Evolutionary conservation across 2,329 filamentous ascomycete species (phyloP).

Genomic region (Trichophaea hybrida): DNA sequence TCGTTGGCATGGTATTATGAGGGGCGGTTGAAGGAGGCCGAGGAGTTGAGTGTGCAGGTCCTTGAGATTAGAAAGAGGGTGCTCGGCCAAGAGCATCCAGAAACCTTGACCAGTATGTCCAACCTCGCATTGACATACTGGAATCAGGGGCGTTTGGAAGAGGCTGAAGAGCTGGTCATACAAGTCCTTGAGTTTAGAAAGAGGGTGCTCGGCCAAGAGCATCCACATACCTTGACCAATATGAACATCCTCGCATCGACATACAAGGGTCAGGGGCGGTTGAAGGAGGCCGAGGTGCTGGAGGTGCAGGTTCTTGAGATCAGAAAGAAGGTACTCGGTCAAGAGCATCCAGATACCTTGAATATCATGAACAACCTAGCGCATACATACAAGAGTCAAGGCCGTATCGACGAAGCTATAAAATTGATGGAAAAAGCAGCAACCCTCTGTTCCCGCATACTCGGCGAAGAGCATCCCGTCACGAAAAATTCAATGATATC

Average conservation of each 20-base stretch:
- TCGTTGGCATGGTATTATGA: too few species aligned
- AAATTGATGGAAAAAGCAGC: background rate
- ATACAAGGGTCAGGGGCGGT: background rate
- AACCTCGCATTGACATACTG: background rate
- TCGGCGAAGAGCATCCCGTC: background rate
- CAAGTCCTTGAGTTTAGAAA: too few species aligned
- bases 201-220: too few species aligned
- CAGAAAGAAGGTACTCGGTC: too few species aligned
- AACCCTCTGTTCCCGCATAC: background rate
- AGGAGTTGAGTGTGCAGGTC: too few species aligned
- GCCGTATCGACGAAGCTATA: background rate
- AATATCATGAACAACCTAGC: too few species aligned
- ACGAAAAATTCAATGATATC: background rate
- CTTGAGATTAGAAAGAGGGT: too few species aligned
- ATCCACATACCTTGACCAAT: background rate
- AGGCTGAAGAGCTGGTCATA: background rate
- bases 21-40: background rate
- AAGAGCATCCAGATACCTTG: too few species aligned
- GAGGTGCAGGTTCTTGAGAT: too few species aligned
- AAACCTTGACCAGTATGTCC: background rate
- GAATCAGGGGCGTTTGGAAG: background rate
- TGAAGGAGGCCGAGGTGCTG: background rate
- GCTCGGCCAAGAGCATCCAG: too few species aligned
- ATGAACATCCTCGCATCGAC: background rate
- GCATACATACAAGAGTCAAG: background rate